phyloP scores from a whole-genome alignment of 495 filamentous ascomycete genomes.

The Tuber borchii region DNA sequence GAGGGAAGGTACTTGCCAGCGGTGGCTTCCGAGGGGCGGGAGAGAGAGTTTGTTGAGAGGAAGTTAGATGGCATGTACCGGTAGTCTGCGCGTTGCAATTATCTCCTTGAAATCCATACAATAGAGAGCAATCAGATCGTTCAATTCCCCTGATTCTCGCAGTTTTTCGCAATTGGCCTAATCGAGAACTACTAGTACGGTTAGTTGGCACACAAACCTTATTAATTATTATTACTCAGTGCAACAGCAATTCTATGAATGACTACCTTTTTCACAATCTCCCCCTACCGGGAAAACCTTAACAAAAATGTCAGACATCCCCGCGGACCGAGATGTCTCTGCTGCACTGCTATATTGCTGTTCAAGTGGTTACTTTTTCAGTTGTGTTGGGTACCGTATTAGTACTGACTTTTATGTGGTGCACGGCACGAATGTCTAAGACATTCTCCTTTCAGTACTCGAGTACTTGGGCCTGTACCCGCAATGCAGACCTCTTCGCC shows the following conservation, averaged over 20 bases:
- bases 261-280: not conserved
- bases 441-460: not conserved
- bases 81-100: not conserved
- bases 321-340: not conserved
- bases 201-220: not conserved
- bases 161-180: not conserved
- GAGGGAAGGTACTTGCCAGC: not conserved
- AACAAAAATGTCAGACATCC: not conserved
- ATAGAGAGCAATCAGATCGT: not conserved
- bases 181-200: not conserved
- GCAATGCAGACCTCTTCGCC: not conserved
- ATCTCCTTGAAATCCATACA: not conserved
- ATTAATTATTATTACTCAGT: not conserved
- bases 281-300: not conserved
- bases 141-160: not conserved
- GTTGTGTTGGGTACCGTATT: not conserved
- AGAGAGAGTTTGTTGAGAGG: not conserved
- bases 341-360: not conserved
- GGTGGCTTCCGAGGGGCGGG: not conserved
- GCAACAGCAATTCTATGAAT: not conserved
- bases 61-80: not conserved
- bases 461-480: not conserved
- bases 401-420: not conserved
- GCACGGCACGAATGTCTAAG: not conserved
- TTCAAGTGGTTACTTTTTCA: not conserved